Base-by-base conservation (phyloP, 1,284 basidiomycete species). In the Cryptococcus jaspeensis region DNA sequence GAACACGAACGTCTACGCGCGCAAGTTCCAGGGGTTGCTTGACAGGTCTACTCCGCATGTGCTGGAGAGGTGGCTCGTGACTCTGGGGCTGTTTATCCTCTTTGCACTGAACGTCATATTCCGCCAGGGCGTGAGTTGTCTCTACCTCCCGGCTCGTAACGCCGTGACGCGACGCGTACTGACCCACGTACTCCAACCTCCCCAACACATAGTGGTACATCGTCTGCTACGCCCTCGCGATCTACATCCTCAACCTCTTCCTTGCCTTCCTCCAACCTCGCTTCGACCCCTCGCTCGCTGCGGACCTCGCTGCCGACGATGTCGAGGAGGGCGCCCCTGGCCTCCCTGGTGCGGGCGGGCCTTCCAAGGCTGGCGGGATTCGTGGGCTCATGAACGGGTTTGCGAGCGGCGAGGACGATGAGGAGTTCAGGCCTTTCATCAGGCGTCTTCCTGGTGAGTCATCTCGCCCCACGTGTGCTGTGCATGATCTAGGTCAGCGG, bases 401-500 rank as follows among this genome's bases (percentile, higher is more conserved):
- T 65, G 61, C 61, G 12, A 65, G 55, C 53, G 64, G 69, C 28
- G 63, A 83, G 84, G 66, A 78, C 20, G 73, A 80, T 49, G 92
- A 95, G 63, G 95, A 97, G 73, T 96, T 97, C 80, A 82, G 92
- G 56, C 96, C 96, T 1, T 99, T 99, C 77, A 95, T 99, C 62
- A 83, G 96, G 58, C 82, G 96, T 53, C 81, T 99, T 61, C 96
- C 96, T 89, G 93, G 94, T 94, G 66, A 69, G 85, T 79, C 6
- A n/a, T n/a, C n/a, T n/a, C n/a, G n/a, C n/a, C n/a, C n/a, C n/a
- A n/a, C 38, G 38, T 40, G 38, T 40, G 12, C 12, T 12, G n/a
- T 40, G 38, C 12, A n/a, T 44, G 13, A 44, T 44, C 42, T n/a
- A 36, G 18, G 16, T 55, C 18, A 18, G 15, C 22, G 20, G 16